Evolutionary conservation across 352 stramenopile species (phyloP).

Genomic region (Phytophthora capsici): DNA sequence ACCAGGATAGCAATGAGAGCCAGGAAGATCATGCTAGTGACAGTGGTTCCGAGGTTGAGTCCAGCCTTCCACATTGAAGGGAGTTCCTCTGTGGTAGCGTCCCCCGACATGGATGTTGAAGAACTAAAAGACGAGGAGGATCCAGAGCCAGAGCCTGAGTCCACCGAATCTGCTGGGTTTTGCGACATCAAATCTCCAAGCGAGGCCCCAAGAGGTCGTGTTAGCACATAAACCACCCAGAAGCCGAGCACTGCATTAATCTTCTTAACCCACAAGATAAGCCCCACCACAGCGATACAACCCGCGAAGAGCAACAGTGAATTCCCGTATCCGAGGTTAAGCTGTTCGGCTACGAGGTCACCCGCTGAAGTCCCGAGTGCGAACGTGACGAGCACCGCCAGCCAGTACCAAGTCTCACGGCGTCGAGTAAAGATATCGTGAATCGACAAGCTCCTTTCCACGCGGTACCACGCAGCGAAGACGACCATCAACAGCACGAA

Average conservation of each 20-base stretch:
- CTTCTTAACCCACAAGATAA: conserved; percentile 27
- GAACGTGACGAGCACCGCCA: conserved; percentile 33
- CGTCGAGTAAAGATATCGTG: conserved; percentile 27
- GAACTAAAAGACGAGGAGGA: background rate
- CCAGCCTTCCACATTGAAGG: conserved; percentile 33
- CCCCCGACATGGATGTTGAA: background rate
- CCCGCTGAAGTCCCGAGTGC: conserved; percentile 28
- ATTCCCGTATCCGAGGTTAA: conserved; percentile 36
- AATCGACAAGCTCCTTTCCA: conserved; percentile 23
- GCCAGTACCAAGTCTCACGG: conserved; percentile 33
- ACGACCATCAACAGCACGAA: conserved; percentile 22
- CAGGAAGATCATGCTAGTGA: conserved; percentile 36
- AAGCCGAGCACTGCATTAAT: conserved; percentile 33
- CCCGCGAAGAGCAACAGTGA: conserved; percentile 32
- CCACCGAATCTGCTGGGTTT: conserved; percentile 27
- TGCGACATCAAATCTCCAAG: conserved; percentile 38
- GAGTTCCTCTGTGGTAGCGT: conserved; percentile 1
- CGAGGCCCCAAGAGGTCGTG: conserved; percentile 30
- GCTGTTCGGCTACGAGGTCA: conserved; percentile 34
- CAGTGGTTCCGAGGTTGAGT: conserved; percentile 32
- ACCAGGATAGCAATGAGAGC: conserved; percentile 22
- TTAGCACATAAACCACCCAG: conserved; percentile 36
- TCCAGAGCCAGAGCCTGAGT: background rate
- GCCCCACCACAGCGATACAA: conserved; percentile 22
- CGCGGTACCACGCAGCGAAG: conserved; percentile 22